phyloP scores from a whole-genome alignment of 805 yeast genomes.

The Wickerhamomyces strasburgensis region DNA sequence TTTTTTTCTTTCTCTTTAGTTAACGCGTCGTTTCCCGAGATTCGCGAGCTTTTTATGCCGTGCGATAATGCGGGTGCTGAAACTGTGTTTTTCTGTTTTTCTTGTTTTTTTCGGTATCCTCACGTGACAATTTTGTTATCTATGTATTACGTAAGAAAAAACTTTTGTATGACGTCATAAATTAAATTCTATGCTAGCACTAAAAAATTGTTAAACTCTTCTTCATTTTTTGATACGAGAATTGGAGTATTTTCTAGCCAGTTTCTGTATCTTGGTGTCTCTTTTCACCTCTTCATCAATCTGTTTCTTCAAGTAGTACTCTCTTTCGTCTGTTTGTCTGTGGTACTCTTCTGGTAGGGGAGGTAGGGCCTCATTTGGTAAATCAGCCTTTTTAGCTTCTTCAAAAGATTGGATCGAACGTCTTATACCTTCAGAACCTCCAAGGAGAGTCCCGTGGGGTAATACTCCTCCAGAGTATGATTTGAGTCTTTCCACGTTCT shows the following conservation, averaged over 20 bases:
- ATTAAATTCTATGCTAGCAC: no score
- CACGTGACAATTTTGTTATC: no score
- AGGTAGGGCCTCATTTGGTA: conserved; percentile 83
- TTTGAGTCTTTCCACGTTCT: conserved; percentile 76
- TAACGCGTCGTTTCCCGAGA: no score
- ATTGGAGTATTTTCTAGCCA: conserved; percentile 24
- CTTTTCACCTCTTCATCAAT: conserved; percentile 26
- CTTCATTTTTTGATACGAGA: conserved; percentile 2
- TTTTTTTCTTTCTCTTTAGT: no score
- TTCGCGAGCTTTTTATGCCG: no score
- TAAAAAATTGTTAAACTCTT: no score
- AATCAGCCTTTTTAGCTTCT: conserved; percentile 77
- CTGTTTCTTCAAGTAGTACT: conserved; percentile 34
- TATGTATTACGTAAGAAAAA: no score
- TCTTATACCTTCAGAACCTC: conserved; percentile 77
- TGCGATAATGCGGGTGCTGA: no score
- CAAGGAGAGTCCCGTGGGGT: conserved; percentile 81
- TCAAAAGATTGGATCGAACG: conserved; percentile 68
- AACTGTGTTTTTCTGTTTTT: no score
- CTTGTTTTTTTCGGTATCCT: no score
- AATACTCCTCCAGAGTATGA: conserved; percentile 65
- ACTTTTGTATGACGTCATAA: no score
- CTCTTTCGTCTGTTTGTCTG: conserved; percentile 40
- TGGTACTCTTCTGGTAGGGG: conserved; percentile 61
- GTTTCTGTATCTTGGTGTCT: conserved; percentile 20